These are phyloP conservation scores for Aplosporella prunicola DNA, from an alignment of 2,329 filamentous ascomycete genomes.

Conservation along the genomic window DNA sequence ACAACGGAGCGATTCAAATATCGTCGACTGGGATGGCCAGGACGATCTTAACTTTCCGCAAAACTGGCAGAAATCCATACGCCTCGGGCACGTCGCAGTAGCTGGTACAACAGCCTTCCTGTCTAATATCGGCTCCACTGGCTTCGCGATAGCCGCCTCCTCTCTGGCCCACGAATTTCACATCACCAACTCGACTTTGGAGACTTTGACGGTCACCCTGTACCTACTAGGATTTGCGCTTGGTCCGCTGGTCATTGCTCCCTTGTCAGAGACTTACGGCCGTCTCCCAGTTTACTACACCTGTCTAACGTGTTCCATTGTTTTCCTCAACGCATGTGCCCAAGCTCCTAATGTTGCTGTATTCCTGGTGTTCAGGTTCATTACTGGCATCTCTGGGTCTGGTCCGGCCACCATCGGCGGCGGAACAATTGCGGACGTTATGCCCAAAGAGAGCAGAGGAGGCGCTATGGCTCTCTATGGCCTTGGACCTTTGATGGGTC, in stretches of 20 bases:
- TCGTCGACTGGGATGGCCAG: constrained; percentile 15
- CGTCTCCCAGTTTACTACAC: constrained; percentile 16
- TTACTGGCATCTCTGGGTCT: constrained; percentile 18
- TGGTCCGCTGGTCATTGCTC: constrained; percentile 20
- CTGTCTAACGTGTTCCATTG: constrained; percentile 14
- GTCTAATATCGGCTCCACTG: constrained; percentile 12
- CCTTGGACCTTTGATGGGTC: constrained; percentile 43
- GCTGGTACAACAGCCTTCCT: constrained; percentile 2
- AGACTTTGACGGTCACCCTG: constrained; percentile 17
- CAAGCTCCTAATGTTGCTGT: constrained; percentile 15
- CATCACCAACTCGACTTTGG: constrained; percentile 6
- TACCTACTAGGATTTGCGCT: constrained; percentile 21
- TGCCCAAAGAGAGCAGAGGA: constrained; percentile 40
- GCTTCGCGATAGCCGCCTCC: constrained; percentile 13
- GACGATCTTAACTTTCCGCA: constrained; percentile 18
- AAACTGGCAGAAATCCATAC: constrained; percentile 21
- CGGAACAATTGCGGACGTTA: constrained; percentile 44
- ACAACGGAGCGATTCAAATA: constrained; percentile 6
- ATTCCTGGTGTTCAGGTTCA: constrained; percentile 21
- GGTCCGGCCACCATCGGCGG: constrained; percentile 36
- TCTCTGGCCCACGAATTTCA: constrained; percentile 13
- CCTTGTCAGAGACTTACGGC: constrained; percentile 22
- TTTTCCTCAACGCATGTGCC: constrained; percentile 21
- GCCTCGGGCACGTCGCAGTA: constrained; percentile 20
- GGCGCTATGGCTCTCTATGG: constrained; percentile 40